Conservation (phyloP, 2,329 filamentous ascomycete genomes). For the Tolypocladium tropicale region DNA sequence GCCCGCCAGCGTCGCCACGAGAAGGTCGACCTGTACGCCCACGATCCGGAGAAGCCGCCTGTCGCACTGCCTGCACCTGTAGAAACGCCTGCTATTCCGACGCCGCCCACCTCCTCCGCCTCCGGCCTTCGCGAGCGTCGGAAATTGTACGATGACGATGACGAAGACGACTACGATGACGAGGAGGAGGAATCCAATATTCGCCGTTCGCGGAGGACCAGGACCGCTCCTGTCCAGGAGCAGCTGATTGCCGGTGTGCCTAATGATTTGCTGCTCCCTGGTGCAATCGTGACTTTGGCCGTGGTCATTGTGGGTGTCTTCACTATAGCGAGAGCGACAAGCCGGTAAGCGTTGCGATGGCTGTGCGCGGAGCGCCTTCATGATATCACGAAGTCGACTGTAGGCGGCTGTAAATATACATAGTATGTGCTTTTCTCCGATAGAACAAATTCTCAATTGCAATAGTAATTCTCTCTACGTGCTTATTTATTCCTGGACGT, state of each 20-base stretch:
- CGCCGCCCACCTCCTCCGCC: conserved; percentile 37
- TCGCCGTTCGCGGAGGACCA: conserved; percentile 32
- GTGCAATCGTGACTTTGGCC: conserved; percentile 89
- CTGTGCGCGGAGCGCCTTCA: conserved; percentile 14
- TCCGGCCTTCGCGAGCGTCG: conserved; percentile 40
- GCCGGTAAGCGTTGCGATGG: conserved; percentile 29
- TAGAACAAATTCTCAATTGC: conserved; percentile 8
- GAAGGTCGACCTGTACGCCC: conserved; percentile 95
- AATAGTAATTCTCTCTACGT: conserved; percentile 7
- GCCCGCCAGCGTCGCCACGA: conserved; percentile 69
- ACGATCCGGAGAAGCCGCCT: conserved; percentile 84
- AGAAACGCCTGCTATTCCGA: conserved; percentile 29
- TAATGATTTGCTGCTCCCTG: conserved; percentile 86
- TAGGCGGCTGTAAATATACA: conserved; percentile 21
- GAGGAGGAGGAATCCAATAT: conserved; percentile 36
- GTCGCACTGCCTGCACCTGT: conserved; percentile 49
- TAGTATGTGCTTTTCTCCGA: conserved; percentile 13
- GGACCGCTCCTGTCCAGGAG: conserved; percentile 42
- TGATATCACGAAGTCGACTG: conserved; percentile 23
- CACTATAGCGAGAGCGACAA: conserved; percentile 62
- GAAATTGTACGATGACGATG: conserved; percentile 36
- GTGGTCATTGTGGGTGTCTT: conserved; percentile 93
- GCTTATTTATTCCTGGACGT: too few relatives aligned
- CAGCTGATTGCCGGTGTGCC: conserved; percentile 85
- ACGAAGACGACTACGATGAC: conserved; percentile 43